Evolutionary conservation across 805 yeast genomes (phyloP).

Genomic region (Cyberlindnera mrakii): DNA sequence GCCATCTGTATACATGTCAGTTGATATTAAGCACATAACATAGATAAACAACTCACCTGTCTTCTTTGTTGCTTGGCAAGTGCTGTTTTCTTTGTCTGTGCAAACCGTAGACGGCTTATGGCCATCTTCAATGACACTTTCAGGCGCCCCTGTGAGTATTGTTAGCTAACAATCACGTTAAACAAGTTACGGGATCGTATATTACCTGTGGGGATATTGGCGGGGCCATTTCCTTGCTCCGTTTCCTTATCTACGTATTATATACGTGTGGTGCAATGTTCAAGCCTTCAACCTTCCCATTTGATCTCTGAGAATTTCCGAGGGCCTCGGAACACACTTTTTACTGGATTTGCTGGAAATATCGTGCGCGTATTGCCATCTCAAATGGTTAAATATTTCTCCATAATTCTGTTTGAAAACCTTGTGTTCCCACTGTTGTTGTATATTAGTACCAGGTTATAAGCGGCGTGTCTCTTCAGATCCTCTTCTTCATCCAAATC

Average conservation of each 20-base stretch:
- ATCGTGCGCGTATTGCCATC: background rate
- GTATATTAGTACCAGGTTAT: slow-evolving; percentile 73
- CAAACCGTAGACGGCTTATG: slow-evolving; percentile 57
- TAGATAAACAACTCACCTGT: slow-evolving; percentile 20
- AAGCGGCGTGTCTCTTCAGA: slow-evolving; percentile 75
- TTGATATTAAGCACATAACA: background rate
- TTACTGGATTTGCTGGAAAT: no score
- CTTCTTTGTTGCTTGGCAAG: slow-evolving; percentile 71
- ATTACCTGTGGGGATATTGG: slow-evolving; percentile 24
- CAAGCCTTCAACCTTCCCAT: no score
- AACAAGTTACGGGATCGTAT: no score
- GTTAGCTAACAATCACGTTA: background rate
- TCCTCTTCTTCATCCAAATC: slow-evolving; percentile 43
- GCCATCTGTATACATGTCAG: slow-evolving; percentile 38
- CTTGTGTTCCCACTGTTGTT: slow-evolving; percentile 65
- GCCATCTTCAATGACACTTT: slow-evolving; percentile 50
- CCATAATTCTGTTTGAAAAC: slow-evolving; percentile 60
- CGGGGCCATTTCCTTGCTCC: slow-evolving; percentile 20
- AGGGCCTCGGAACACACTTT: background rate
- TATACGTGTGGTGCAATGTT: no score
- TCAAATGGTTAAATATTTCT: slow-evolving; percentile 45
- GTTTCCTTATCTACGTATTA: background rate
- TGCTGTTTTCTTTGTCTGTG: slow-evolving; percentile 67
- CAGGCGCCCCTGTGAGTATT: slow-evolving; percentile 21
- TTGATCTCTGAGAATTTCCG: no score